Evolutionary conservation across 192 early-diverging fungal species (phyloP).

Genomic region (Globomyces pollinis-pini): DNA sequence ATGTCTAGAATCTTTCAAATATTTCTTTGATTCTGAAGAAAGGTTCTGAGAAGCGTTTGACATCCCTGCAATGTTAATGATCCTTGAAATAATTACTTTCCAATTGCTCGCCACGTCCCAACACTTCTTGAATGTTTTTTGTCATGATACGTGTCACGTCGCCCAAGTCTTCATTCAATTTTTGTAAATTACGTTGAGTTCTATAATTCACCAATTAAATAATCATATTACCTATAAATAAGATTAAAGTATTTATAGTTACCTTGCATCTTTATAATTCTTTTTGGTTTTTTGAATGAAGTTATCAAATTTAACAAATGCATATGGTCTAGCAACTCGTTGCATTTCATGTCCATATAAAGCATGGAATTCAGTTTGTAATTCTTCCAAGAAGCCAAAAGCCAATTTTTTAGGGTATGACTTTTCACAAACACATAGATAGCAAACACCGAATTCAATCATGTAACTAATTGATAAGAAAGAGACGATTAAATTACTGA

Average conservation of each 20-base stretch:
- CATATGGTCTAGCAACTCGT: slow-evolving; percentile 84
- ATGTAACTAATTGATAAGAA: slow-evolving; percentile 61
- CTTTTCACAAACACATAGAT: slow-evolving; percentile 88
- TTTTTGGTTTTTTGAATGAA: slow-evolving; percentile 98
- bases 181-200: slow-evolving; percentile 83
- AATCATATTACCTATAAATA: too few relatives aligned
- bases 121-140: slow-evolving; percentile 92
- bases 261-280: slow-evolving; percentile 93
- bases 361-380: slow-evolving; percentile 87
- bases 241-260: too few relatives aligned
- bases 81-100: slow-evolving; percentile 63
- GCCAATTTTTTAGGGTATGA: slow-evolving; percentile 82
- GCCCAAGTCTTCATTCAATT: slow-evolving; percentile 90
- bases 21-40: slow-evolving; percentile 69
- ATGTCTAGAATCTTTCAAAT: slow-evolving; percentile 76
- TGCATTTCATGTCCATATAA: slow-evolving; percentile 88
- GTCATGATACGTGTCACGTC: slow-evolving; percentile 98
- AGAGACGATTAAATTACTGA: slow-evolving; percentile 70
- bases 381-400: slow-evolving; percentile 91
- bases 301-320: slow-evolving; percentile 96
- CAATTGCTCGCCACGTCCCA: slow-evolving; percentile 81
- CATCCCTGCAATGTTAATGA: slow-evolving; percentile 45
- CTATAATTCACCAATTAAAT: too few relatives aligned
- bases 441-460: slow-evolving; percentile 89
- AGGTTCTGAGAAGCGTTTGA: slow-evolving; percentile 56